These are phyloP conservation scores for Talaromyces rugulosus DNA, from an alignment of 2,329 filamentous ascomycete genomes.

Conservation along the genomic window DNA sequence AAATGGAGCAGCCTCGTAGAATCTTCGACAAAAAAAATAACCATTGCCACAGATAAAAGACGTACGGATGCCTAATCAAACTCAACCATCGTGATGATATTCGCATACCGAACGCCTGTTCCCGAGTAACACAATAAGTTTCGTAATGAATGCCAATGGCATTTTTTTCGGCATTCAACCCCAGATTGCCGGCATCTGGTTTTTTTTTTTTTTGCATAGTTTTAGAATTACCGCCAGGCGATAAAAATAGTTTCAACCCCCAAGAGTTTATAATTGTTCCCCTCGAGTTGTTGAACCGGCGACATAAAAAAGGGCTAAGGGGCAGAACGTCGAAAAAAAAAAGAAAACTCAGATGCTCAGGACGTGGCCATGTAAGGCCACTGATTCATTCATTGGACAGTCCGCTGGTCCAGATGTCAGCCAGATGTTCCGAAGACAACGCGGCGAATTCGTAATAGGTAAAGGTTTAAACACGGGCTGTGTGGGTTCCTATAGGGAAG, in stretches of 20 bases:
- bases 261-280: not conserved
- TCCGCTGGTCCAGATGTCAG: constrained; percentile 43
- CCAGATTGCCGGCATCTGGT: constrained; percentile 39
- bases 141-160: constrained; percentile 41
- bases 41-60: not conserved
- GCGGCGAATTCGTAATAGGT: not conserved
- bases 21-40: not conserved
- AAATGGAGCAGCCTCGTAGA: not conserved
- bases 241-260: constrained; percentile 1
- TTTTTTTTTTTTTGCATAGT: constrained; percentile 2
- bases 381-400: constrained; percentile 41
- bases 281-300: not conserved
- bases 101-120: not conserved
- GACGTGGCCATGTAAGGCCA: constrained; percentile 25
- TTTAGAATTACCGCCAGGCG: constrained; percentile 5
- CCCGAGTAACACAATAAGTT: constrained; percentile 32
- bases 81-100: not conserved
- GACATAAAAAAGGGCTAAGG: constrained; percentile 8
- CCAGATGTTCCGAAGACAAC: not conserved
- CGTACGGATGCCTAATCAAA: not conserved
- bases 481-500: not conserved
- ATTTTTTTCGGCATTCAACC: constrained; percentile 38
- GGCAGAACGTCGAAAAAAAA: constrained; percentile 17
- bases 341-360: not conserved
- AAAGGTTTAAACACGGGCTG: not conserved